Evolutionary conservation across 352 stramenopile species (phyloP), one percentile per base, ranked within the genome.

Genomic region (Phytophthora pseudosyringae): DNA sequence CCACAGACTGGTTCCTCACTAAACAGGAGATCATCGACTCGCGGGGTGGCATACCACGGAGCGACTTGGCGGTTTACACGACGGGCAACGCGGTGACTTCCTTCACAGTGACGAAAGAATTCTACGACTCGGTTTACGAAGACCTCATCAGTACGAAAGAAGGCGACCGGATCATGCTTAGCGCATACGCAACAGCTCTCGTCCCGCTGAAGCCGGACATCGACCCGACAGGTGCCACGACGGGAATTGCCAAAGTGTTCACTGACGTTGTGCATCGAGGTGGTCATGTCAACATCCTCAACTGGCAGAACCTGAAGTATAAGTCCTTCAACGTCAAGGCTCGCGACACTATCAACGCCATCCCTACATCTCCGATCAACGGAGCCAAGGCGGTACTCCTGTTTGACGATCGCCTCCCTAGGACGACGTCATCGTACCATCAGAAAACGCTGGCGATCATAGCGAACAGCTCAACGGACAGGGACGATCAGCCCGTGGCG

Each of bases 221-320:
- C 0, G 56, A 74, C 4, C 48, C 51, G 3, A 60, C 57, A 16
- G 59, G 69, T 8, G 59, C 48, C 21, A 71, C 59, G 6, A 74
- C 75, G 39, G 64, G 66, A 9, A 74, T 86, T 25, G 54, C 41
- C 26, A 59, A 72, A 41, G 59, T 86, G 3, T 57, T 86, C 11
- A 58, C 71, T 3, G 62, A 71, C 11, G 51, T 76, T 35, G 61
- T 81, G 18, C 46, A 70, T n/a, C 71, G 69, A 9, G 64, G 72
- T 16, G 78, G 71, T 15, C 76, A 78, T 41, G 61, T 88, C 47
- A 72, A 81, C 36, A 63, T 76, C 29, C 75, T 90, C 16, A 78
- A 75, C 10, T 90, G 78, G 81, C 64, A 65, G 31, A 92, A 89
- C 41, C 46, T 81, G 4, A 60, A 79, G 5, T 77, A 89, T 33